Conservation (phyloP, 495 filamentous ascomycete genomes). For the Podospora fimiseda region DNA sequence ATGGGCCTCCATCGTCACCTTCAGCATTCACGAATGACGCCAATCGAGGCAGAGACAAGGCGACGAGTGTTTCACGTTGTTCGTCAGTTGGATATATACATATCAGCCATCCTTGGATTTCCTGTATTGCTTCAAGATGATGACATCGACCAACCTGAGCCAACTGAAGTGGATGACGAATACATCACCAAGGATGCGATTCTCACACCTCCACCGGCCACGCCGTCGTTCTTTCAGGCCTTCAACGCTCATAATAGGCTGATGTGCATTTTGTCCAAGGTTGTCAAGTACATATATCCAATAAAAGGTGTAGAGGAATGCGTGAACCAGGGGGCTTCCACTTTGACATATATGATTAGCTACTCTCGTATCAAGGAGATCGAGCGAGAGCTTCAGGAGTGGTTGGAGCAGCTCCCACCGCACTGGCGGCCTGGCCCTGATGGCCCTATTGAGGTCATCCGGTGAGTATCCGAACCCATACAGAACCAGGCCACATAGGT, state of each 20-base stretch:
- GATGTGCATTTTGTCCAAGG: slow-evolving; percentile 72
- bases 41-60: slow-evolving; percentile 76
- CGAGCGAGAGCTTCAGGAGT: slow-evolving; percentile 74
- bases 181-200: slow-evolving; percentile 78
- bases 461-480: slow-evolving; percentile 59
- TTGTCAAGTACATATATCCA: slow-evolving; percentile 86
- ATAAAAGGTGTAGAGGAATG: slow-evolving; percentile 65
- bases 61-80: slow-evolving; percentile 87
- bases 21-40: slow-evolving; percentile 61
- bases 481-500: too few species aligned
- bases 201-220: slow-evolving; percentile 63
- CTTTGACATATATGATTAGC: slow-evolving; percentile 69
- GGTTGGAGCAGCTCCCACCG: slow-evolving; percentile 74
- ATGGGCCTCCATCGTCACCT: slow-evolving; percentile 85
- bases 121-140: slow-evolving; percentile 79
- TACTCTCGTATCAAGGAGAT: slow-evolving; percentile 86
- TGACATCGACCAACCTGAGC: slow-evolving; percentile 87
- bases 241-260: slow-evolving; percentile 80
- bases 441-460: slow-evolving; percentile 62
- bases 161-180: slow-evolving; percentile 81
- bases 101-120: slow-evolving; percentile 80
- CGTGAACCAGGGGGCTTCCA: slow-evolving; percentile 31
- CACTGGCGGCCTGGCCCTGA: slow-evolving; percentile 70
- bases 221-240: slow-evolving; percentile 68
- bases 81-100: slow-evolving; percentile 90